A percentile compares a stretch with the other conserved stretches of the same genome.
phyloP scores from a whole-genome alignment of 345 rosid genomes.

The Rubroshorea leprosula region DNA sequence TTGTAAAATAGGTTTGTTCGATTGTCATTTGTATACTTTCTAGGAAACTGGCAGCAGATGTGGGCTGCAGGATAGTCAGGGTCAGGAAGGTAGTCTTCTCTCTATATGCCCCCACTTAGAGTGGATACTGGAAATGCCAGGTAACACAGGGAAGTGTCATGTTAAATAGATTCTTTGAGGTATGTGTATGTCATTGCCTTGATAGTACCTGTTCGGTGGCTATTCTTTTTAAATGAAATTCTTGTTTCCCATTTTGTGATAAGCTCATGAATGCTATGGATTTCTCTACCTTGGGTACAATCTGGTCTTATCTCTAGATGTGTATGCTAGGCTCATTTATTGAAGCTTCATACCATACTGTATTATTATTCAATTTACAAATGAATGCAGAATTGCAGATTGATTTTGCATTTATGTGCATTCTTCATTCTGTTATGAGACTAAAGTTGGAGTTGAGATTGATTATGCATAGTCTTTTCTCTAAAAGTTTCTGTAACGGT shows the following conservation, averaged over 20 bases:
- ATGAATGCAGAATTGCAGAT: slow-evolving; percentile 9
- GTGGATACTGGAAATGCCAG: slow-evolving; percentile 22
- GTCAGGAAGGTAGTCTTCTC: slow-evolving; percentile 11
- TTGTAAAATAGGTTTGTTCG: slow-evolving; percentile 52
- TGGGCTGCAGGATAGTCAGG: slow-evolving; percentile 33
- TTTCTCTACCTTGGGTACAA: slow-evolving; percentile 7
- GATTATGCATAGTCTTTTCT: too few relatives aligned
- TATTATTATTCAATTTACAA: slow-evolving; percentile 7
- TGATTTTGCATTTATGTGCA: slow-evolving; percentile 1
- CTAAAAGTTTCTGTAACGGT: too few relatives aligned
- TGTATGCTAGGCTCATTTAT: slow-evolving; percentile 13
- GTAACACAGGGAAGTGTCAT: slow-evolving; percentile 17
- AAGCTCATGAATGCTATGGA: background rate
- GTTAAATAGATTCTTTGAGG: slow-evolving; percentile 44
- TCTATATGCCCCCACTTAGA: slow-evolving; percentile 27
- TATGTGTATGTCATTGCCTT: slow-evolving; percentile 29
- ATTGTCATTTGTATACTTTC: slow-evolving; percentile 40
- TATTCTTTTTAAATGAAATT: slow-evolving; percentile 31
- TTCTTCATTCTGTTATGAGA: too few relatives aligned
- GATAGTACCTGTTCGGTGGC: slow-evolving; percentile 21
- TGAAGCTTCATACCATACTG: slow-evolving; percentile 14
- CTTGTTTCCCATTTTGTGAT: slow-evolving; percentile 17
- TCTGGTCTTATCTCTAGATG: slow-evolving; percentile 3
- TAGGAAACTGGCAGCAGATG: slow-evolving; percentile 32
- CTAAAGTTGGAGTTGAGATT: too few relatives aligned